Evolutionary conservation across 2,329 filamentous ascomycete genomes (phyloP).

Genomic region (Cryphonectria japonica): DNA sequence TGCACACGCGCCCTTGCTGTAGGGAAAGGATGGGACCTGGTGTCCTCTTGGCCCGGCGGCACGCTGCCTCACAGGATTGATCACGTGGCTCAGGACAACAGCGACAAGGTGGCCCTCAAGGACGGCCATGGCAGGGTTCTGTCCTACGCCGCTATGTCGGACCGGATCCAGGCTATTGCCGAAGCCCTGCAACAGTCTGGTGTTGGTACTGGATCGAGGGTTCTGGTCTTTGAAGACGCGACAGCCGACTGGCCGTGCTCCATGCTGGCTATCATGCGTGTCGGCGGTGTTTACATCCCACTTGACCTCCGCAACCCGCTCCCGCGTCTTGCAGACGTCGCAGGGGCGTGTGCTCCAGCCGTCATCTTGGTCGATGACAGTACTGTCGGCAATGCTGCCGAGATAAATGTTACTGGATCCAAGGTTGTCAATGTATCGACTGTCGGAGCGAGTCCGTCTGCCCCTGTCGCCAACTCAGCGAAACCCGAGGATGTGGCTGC

Average conservation of each 20-base stretch:
- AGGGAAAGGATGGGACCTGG: neutral
- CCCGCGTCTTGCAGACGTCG: constrained; percentile 31
- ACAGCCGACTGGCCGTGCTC: constrained; percentile 40
- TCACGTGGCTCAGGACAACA: constrained; percentile 39
- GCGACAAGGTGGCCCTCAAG: constrained; percentile 27
- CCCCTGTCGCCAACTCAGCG: constrained; percentile 19
- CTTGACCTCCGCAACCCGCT: constrained; percentile 42
- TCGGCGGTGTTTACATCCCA: constrained; percentile 45
- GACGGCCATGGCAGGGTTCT: constrained; percentile 31
- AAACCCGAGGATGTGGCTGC: constrained; percentile 28
- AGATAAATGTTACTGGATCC: neutral
- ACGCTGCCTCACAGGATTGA: constrained; percentile 42
- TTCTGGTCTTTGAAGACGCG: constrained; percentile 47
- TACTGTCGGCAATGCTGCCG: neutral
- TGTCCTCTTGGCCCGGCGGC: constrained; percentile 35
- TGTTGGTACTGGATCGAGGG: constrained; percentile 31
- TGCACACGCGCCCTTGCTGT: constrained; percentile 28
- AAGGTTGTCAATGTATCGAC: neutral
- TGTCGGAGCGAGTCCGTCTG: neutral
- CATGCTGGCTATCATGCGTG: constrained; percentile 45
- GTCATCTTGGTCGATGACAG: constrained; percentile 29
- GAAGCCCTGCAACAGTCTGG: constrained; percentile 33
- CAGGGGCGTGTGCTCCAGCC: constrained; percentile 36
- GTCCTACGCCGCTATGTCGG: constrained; percentile 43
- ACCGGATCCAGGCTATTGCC: constrained; percentile 41